These are phyloP conservation scores for Aspergillus kassunensis DNA, from an alignment of 495 filamentous ascomycete genomes.

Conservation along the genomic window DNA sequence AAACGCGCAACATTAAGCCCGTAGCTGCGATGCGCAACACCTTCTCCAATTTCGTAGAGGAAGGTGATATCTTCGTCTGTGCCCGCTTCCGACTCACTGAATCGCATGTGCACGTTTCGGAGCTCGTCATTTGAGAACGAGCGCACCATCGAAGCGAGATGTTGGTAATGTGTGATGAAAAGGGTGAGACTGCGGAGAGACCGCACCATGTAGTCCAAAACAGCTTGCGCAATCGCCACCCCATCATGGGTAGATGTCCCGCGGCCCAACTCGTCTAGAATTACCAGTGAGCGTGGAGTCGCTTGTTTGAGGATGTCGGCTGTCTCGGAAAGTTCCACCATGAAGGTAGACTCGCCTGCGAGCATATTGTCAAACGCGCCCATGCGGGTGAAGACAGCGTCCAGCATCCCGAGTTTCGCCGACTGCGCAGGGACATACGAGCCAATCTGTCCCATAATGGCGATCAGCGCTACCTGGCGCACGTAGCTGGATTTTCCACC, in stretches of 20 bases:
- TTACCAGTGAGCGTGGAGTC: slow-evolving; percentile 72
- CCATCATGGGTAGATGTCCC: slow-evolving; percentile 95
- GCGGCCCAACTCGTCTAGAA: slow-evolving; percentile 92
- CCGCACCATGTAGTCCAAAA: slow-evolving; percentile 77
- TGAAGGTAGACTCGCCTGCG: slow-evolving; percentile 91
- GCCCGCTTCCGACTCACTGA: slow-evolving; percentile 51
- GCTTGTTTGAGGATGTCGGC: slow-evolving; percentile 85
- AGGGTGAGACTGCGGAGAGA: slow-evolving; percentile 72
- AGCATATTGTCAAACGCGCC: slow-evolving; percentile 96
- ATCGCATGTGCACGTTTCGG: slow-evolving; percentile 80
- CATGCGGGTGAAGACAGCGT: slow-evolving; percentile 95
- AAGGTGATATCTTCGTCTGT: slow-evolving; percentile 65
- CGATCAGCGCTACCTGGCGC: slow-evolving; percentile 83
- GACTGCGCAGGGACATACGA: slow-evolving; percentile 84
- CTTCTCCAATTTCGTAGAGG: slow-evolving; percentile 77
- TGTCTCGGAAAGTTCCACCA: slow-evolving; percentile 94
- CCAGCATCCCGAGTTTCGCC: slow-evolving; percentile 73
- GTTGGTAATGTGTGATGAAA: slow-evolving; percentile 97
- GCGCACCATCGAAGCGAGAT: slow-evolving; percentile 65
- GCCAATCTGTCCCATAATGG: slow-evolving; percentile 92
- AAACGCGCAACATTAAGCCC: slow-evolving; percentile 89
- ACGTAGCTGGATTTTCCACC: slow-evolving; percentile 96
- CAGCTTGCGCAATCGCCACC: slow-evolving; percentile 91
- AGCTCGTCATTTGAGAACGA: slow-evolving; percentile 58
- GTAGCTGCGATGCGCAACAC: slow-evolving; percentile 89